These are phyloP conservation scores for Solanum ossicruentum DNA, from an alignment of 257 asterid species.

Conservation along the genomic window DNA sequence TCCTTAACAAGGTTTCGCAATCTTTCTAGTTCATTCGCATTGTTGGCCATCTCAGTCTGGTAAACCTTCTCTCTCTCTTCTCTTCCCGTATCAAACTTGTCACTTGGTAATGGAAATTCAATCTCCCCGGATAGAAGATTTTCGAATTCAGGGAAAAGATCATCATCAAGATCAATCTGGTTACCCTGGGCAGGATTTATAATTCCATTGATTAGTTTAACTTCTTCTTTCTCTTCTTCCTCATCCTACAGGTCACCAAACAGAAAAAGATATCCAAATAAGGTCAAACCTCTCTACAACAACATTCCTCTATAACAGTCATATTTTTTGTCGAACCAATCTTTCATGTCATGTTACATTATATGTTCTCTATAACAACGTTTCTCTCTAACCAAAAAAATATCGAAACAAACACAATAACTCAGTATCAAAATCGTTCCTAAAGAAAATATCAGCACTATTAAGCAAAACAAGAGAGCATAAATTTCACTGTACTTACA, in stretches of 20 bases:
- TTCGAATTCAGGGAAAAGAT: constrained; percentile 68
- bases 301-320: background rate
- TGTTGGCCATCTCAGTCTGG: constrained; percentile 63
- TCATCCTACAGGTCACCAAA: constrained; percentile 14
- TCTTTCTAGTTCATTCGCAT: constrained; percentile 61
- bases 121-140: constrained; percentile 69
- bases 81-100: constrained; percentile 28
- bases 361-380: background rate
- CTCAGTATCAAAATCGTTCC: background rate
- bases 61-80: constrained; percentile 45
- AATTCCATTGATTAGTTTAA: constrained; percentile 56
- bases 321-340: background rate
- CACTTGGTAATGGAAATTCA: constrained; percentile 56
- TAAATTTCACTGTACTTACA: constrained; percentile 13
- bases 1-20: constrained; percentile 62
- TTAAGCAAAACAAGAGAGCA: background rate
- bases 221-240: constrained; percentile 89
- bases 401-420: background rate
- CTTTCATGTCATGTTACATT: background rate
- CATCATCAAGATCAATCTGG: constrained; percentile 53
- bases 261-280: background rate
- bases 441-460: background rate
- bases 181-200: constrained; percentile 37
- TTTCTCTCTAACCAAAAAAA: background rate
- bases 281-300: background rate